Base-by-base conservation (phyloP, 2,329 filamentous ascomycete genomes). In the Colletotrichum higginsianum region DNA sequence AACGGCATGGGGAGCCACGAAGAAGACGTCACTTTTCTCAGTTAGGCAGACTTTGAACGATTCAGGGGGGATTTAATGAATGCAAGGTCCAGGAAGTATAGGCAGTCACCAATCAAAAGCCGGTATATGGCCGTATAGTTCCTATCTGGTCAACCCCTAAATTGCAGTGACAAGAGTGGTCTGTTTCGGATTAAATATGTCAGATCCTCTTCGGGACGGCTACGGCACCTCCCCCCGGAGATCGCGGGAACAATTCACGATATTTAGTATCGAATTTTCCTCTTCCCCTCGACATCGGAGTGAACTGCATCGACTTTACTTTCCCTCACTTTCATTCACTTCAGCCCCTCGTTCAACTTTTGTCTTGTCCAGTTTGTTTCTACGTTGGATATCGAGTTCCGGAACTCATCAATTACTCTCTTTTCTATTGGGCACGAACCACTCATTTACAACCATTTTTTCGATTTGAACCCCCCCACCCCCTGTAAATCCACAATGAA, bases 151-250 rank as follows among this genome's bases (percentile, higher is more conserved):
- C 30, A 18, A 21, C 26, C 4, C 6, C 58, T 66, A 35, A 61
- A 61, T 61, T 70, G 52, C 23, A 60, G 61, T 65, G 61, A 69
- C 46, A 58, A 44, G 35, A 44, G 44, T 69, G 53, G 61, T 60
- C 30, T 65, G 66, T 66, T 60, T 38, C 53, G 60, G 47, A 46
- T 69, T 60, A 38, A 66, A 57, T 1, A 46, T 26, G 21, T 11
- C 8, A 35, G 42, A 38, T 66, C 38, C 42, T 46, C 18, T 47
- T 21, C n/a, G 11, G n/a, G 12, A n/a, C 12, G 11, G 47, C 5
- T 13, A 6, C 26, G 47, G 35, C 35, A 26, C 44, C 61, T 26
- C 26, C 16, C 18, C 21, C 12, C 21, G 21, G 38, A 26, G 16
- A 53, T 21, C 21, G 21, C 30, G 30, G 30, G 30, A 15, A 16